Evolutionary conservation across 1,139 yeast species (phyloP), one percentile per base, ranked within the genome.

Genomic region (Yamadazyma spencermartinsiae): DNA sequence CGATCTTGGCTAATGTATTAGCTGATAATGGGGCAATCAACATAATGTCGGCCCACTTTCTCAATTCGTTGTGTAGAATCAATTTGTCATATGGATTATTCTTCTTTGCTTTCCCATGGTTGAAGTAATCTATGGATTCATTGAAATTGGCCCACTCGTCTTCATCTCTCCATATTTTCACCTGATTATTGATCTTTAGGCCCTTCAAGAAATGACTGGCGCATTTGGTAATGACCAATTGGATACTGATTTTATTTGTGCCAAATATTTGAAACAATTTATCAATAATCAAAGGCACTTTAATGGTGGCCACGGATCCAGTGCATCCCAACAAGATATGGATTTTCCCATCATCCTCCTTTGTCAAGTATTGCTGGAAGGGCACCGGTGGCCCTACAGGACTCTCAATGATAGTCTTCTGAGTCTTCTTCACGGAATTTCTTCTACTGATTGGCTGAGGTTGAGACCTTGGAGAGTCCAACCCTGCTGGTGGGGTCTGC

Each of bases 231-330:
- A 86, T 85, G 24, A 92, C 87, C 39, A 92, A 69, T 61, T 92
- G 98, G 41, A 92, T 86, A 2, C 88, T 79, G 15, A 88, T 79
- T 44, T 80, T 80, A 31, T 80, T 76, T 2, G 76, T 69, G 2
- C 90, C 87, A 60, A 82, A 88, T 15, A 82, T 72, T 58, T 86
- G 86, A 56, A 82, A 83, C 33, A 89, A 68, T 55, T 86, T 86
- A 56, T 86, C 94, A 48, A 89, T 85, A 33, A 89, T 86, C 49
- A 85, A 61, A 0, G 96, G 96, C 24, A 92, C 84, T 57, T 92
- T 92, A 43, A 90, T 88, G 2, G 98, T 87, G 4, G 98, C 98
- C 4, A 92, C 97, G 1, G 96, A 86, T 1, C 98, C 99, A 1
- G 98, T 88, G 25, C 95, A 95, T 14, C 95, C 98, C 31, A 92